phyloP scores from a whole-genome alignment of 371 early-diverging fungal species.

The Cokeromyces recurvatus region DNA sequence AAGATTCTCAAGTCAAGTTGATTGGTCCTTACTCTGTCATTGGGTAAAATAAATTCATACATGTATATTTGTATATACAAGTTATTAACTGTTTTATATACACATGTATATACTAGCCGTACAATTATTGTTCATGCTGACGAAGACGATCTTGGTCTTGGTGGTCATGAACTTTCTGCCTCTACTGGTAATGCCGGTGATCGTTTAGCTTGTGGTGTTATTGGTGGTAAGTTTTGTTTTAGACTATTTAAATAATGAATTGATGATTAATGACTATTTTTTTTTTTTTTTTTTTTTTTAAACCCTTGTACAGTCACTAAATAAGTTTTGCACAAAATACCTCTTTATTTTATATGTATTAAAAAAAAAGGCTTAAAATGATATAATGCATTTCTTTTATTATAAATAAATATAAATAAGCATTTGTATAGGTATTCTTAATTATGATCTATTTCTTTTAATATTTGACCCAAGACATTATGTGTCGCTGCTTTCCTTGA shows the following conservation, averaged over 20 bases:
- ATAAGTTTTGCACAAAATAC: too few relatives aligned
- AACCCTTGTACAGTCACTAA: slow-evolving; percentile 8
- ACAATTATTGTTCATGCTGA: slow-evolving; percentile 73
- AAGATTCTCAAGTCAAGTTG: slow-evolving; percentile 70
- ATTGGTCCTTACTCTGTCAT: slow-evolving; percentile 77
- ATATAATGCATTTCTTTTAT: background rate
- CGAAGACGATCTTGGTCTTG: slow-evolving; percentile 58
- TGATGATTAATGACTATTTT: slow-evolving; percentile 13
- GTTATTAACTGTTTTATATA: background rate
- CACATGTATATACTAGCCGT: slow-evolving; percentile 43
- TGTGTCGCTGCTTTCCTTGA: slow-evolving; percentile 4
- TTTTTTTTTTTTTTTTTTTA: background rate
- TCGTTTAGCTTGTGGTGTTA: slow-evolving; percentile 89
- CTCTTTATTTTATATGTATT: too few relatives aligned
- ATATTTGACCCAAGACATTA: slow-evolving; percentile 7
- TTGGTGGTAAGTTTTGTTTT: slow-evolving; percentile 55
- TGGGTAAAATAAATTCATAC: slow-evolving; percentile 56
- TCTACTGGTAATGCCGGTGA: slow-evolving; percentile 82
- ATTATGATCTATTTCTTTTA: slow-evolving; percentile 2
- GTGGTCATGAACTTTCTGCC: slow-evolving; percentile 71
- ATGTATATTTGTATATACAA: too few relatives aligned
- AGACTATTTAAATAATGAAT: background rate
- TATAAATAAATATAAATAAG: background rate
- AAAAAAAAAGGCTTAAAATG: too few relatives aligned
- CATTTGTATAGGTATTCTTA: background rate